Evolutionary conservation across 352 stramenopile genomes (phyloP).

Genomic region (Peronosclerospora sorghi): DNA sequence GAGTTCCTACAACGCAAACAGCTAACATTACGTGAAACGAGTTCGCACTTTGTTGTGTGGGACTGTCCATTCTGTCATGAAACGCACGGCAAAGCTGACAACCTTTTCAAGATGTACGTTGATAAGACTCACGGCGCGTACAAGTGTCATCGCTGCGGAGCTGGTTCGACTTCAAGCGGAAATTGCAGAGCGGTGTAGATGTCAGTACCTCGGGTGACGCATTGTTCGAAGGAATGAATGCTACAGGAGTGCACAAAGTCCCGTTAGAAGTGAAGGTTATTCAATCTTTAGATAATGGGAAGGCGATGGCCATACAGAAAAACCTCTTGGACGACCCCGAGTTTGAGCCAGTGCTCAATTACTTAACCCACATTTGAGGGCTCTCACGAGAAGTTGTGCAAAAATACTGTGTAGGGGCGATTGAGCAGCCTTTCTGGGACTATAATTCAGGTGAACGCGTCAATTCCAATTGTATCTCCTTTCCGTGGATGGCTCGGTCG

Average conservation of each 20-base stretch:
- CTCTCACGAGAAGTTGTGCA: constrained; percentile 59
- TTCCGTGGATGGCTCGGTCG: constrained; percentile 91
- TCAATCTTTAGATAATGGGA: constrained; percentile 68
- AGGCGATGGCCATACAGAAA: constrained; percentile 76
- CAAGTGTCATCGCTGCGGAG: constrained; percentile 87
- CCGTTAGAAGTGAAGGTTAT: constrained; percentile 47
- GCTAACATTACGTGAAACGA: constrained; percentile 48
- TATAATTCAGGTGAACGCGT: constrained; percentile 34
- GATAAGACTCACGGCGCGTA: constrained; percentile 80
- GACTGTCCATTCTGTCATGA: constrained; percentile 84
- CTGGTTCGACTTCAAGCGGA: constrained; percentile 87
- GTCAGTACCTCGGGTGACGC: constrained; percentile 30
- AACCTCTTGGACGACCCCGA: constrained; percentile 62
- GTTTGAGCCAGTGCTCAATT: constrained; percentile 51
- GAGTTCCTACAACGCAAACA: constrained; percentile 69
- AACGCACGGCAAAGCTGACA: constrained; percentile 70
- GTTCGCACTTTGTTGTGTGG: constrained; percentile 69
- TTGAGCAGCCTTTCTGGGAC: constrained; percentile 79
- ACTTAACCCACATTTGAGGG: constrained; percentile 59
- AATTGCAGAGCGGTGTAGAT: constrained; percentile 46
- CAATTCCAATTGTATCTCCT: constrained; percentile 85
- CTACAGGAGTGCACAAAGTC: constrained; percentile 1
- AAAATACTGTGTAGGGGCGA: constrained; percentile 86
- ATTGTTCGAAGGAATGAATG: constrained; percentile 21
- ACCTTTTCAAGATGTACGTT: constrained; percentile 89